Evolutionary conservation across 1,139 yeast genomes (phyloP), one percentile per base, ranked within the genome.

Genomic region (Trichomonascaceae sp.): DNA sequence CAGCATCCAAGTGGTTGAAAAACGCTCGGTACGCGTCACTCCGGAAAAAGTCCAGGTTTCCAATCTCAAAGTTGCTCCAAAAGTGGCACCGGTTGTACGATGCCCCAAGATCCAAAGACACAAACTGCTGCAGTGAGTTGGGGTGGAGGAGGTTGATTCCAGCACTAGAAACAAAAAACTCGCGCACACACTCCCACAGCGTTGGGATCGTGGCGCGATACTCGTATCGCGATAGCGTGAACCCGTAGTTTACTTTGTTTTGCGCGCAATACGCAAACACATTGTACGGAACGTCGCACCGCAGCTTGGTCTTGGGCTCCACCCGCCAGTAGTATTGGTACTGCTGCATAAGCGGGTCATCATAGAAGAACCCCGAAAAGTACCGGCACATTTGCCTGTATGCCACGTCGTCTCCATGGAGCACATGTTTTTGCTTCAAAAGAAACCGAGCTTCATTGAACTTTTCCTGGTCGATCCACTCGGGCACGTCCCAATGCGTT

Each of bases 51-150:
- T 77, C 76, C 52, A 85, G 65, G 42, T 74, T 71, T 1, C 77
- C 95, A 44, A 85, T 68, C 57, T 85, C 96, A 50, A 84, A 85
- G 59, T 85, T 85, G 17, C 93, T 73, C 95, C 95, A 85, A 63
- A 76, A 85, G 54, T 85, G 95, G 51, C 93, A 80, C 43, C 76
- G 69, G 51, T 80, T 80, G 56, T 77, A 80, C 16, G 78, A 39
- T 35, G 37, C 43, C 15, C 46, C 41, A 6, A 66, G 62, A 52
- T 79, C 84, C 47, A 72, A 70, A 30, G 80, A 69, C 36, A 82
- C 60, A 66, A 81, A 82, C 67, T 79, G 59, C 67, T 79, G 59
- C 59, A 81, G 60, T 51, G 81, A 79, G 56, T 80, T 64, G 44
- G 73, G 61, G 37, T 75, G 71, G 28, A 82, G 47, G 46, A 65